phyloP scores from a whole-genome alignment of 805 yeast genomes.

The Vanderwaltozyma polyspora region DNA sequence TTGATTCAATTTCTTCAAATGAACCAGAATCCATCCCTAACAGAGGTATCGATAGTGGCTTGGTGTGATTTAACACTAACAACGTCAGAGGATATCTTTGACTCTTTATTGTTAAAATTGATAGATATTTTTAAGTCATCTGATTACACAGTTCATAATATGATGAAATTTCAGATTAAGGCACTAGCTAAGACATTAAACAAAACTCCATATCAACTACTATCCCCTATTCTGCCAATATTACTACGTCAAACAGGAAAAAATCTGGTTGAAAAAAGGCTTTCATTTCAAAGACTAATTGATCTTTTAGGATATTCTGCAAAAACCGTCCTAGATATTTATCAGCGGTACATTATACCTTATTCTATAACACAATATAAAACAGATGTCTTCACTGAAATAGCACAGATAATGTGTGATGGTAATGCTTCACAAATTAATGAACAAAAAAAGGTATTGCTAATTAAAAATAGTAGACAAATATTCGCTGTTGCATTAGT shows the following conservation, averaged over 20 bases:
- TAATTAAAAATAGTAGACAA: slow-evolving; percentile 24
- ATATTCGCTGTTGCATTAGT: slow-evolving; percentile 27
- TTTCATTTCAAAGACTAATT: slow-evolving; percentile 48
- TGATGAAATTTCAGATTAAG: slow-evolving; percentile 56
- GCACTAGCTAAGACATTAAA: slow-evolving; percentile 44
- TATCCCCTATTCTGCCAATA: slow-evolving; percentile 70
- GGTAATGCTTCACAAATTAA: slow-evolving; percentile 10
- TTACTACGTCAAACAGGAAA: slow-evolving; percentile 55
- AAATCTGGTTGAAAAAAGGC: slow-evolving; percentile 37
- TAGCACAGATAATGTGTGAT: slow-evolving; percentile 23
- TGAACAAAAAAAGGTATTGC: slow-evolving; percentile 13
- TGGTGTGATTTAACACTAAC: slow-evolving; percentile 58
- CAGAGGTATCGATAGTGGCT: slow-evolving; percentile 48
- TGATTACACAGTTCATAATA: slow-evolving; percentile 48
- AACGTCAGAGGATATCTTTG: slow-evolving; percentile 56
- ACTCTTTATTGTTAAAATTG: slow-evolving; percentile 52
- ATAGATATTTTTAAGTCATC: slow-evolving; percentile 54
- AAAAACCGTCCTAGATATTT: slow-evolving; percentile 52
- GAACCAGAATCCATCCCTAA: slow-evolving; percentile 31
- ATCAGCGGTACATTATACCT: slow-evolving; percentile 68
- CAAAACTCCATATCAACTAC: slow-evolving; percentile 64
- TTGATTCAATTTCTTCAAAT: slow-evolving; percentile 35
- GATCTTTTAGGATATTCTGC: slow-evolving; percentile 53
- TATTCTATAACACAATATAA: slow-evolving; percentile 57
- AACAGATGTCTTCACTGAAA: slow-evolving; percentile 40